Evolutionary conservation across 768 basidiomycete genomes (phyloP), one percentile per base, ranked within the genome.

Genomic region (Nidularia pulvinata): DNA sequence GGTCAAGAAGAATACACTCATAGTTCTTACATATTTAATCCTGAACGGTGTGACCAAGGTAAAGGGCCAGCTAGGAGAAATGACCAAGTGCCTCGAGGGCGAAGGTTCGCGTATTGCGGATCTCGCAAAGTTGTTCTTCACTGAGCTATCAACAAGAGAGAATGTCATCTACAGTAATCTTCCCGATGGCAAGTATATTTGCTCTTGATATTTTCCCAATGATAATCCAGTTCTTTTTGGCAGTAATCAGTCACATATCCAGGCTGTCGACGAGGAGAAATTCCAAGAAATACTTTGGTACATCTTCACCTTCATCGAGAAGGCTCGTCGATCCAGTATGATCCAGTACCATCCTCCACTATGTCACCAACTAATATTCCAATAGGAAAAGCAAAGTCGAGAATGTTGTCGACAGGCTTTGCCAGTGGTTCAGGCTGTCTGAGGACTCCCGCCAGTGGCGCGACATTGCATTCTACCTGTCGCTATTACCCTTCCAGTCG

Each of bases 21-120:
- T 98, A 96, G 97, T 98, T 33, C 78, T 98, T 52, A 96, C 95
- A 9, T 93, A 98, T 68, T 73, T 99, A 55, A 98, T 98, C 65
- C 73, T 99, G 56, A 98, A 98, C 62, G 96, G 96, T 2, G 98
- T 98, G 97, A 91, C 98, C 80, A 99, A 98, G 71, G 95, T 98
- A 60, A 98, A 99, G 72, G 97, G 97, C 1, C 96, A 99, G 66
- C 78, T 99, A 6, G 97, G 97, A 14, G 97, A 99, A 78, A 98
- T 99, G 96, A 97, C 97, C n/a, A 98, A 99, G 70, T 98, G 97
- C 66, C 72, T 98, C 6, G 95, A 98, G 72, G 96, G 98, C 68
- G 78, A 82, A 22, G 96, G 98, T 53, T 78, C 78, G 46, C 73
- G 96, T 11, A 89, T 99, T 55, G 84, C 91, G 14, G 96, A 98